Conservation (phyloP, 352 stramenopile species). For the Globisporangium emineosum region DNA sequence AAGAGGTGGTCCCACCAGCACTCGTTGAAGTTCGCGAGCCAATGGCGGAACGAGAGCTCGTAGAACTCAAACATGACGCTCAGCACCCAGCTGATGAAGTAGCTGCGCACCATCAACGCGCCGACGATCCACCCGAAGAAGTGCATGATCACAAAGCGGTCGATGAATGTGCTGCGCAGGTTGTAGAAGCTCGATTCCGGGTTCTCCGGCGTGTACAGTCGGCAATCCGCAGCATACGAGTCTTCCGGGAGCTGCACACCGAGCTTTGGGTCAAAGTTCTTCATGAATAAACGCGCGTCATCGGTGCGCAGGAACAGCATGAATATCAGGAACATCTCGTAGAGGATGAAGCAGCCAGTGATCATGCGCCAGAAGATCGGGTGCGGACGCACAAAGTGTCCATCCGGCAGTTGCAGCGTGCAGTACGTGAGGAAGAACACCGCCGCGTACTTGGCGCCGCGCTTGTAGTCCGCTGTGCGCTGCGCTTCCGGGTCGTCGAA, state of each 20-base stretch:
- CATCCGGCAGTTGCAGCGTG: slow-evolving; percentile 80
- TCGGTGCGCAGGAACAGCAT: slow-evolving; percentile 80
- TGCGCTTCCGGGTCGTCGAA: slow-evolving; percentile 39
- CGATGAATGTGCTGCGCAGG: slow-evolving; percentile 73
- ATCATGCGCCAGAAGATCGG: slow-evolving; percentile 90
- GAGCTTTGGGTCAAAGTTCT: slow-evolving; percentile 73
- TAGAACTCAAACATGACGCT: slow-evolving; percentile 87
- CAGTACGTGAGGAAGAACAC: slow-evolving; percentile 89
- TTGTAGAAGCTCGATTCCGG: slow-evolving; percentile 76
- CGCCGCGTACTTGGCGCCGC: slow-evolving; percentile 73
- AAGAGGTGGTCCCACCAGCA: slow-evolving; percentile 96
- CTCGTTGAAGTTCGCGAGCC: slow-evolving; percentile 93
- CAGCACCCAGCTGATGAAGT: slow-evolving; percentile 79
- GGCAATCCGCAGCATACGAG: slow-evolving; percentile 83
- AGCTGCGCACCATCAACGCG: slow-evolving; percentile 82
- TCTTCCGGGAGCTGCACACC: slow-evolving; percentile 76
- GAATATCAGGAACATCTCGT: slow-evolving; percentile 89
- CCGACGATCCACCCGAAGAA: slow-evolving; percentile 90
- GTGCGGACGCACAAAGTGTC: slow-evolving; percentile 86
- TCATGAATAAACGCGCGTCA: slow-evolving; percentile 84
- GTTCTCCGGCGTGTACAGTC: slow-evolving; percentile 85
- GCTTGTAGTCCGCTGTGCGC: slow-evolving; percentile 52
- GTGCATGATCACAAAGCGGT: slow-evolving; percentile 90
- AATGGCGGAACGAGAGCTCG: slow-evolving; percentile 89
- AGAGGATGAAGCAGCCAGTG: slow-evolving; percentile 90